Evolutionary conservation across 2,329 filamentous ascomycete species (phyloP).

Genomic region (Cephalotrichum gorgonifer): DNA sequence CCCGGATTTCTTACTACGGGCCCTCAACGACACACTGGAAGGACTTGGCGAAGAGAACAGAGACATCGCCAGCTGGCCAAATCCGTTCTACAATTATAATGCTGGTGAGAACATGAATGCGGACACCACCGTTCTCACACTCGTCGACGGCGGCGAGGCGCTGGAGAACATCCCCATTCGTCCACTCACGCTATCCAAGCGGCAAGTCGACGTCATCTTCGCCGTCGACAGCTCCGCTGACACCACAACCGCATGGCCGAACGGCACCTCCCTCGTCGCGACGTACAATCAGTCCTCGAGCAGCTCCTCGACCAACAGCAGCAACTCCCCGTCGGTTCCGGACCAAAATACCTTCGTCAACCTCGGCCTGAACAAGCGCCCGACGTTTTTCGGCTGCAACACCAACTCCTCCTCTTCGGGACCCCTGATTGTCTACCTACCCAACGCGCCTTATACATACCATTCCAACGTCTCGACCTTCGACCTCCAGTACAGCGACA

Average conservation of each 20-base stretch:
- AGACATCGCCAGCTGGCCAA: slow-evolving; percentile 68
- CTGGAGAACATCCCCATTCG: slow-evolving; percentile 70
- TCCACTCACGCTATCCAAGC: slow-evolving; percentile 64
- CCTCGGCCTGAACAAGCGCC: slow-evolving; percentile 59
- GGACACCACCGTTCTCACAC: slow-evolving; percentile 42
- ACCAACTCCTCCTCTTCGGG: slow-evolving; percentile 39
- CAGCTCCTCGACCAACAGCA: slow-evolving; percentile 50
- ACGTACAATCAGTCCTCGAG: slow-evolving; percentile 60
- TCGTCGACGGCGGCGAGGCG: slow-evolving; percentile 73
- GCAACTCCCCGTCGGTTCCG: slow-evolving; percentile 61
- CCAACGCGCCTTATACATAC: slow-evolving; percentile 66
- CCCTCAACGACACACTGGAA: slow-evolving; percentile 40
- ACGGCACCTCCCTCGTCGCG: slow-evolving; percentile 63
- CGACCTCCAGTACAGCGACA: slow-evolving; percentile 48
- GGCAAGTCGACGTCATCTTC: slow-evolving; percentile 69
- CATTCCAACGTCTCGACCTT: slow-evolving; percentile 68
- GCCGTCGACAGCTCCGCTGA: slow-evolving; percentile 72
- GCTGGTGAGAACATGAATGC: slow-evolving; percentile 48
- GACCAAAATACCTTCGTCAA: slow-evolving; percentile 71
- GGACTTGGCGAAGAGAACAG: slow-evolving; percentile 47
- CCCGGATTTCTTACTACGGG: slow-evolving; percentile 37
- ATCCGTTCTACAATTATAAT: slow-evolving; percentile 64
- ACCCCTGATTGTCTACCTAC: slow-evolving; percentile 71
- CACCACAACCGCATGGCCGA: slow-evolving; percentile 59
- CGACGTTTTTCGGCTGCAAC: slow-evolving; percentile 75